Percentiles rank a stretch among this genome's conserved stretches.
These are phyloP conservation scores for Sinapis alba DNA, from an alignment of 441 rosid species.

Conservation along the genomic window DNA sequence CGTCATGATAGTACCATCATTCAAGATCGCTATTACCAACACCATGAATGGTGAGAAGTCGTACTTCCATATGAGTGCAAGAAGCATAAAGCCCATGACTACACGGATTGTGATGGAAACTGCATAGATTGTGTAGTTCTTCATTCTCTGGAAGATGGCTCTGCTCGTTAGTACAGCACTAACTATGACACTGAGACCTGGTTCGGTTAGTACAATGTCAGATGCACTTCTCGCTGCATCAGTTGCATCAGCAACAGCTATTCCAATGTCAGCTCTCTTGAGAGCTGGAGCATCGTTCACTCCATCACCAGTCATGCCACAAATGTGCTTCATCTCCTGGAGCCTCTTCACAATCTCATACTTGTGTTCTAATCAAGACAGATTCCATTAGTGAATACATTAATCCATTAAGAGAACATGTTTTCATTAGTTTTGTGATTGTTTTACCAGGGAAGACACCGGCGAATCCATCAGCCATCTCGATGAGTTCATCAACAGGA, in stretches of 20 bases:
- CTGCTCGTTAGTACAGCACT: constrained; percentile 75
- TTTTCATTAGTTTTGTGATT: background rate
- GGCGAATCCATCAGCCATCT: constrained; percentile 81
- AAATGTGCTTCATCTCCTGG: constrained; percentile 63
- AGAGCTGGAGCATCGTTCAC: constrained; percentile 81
- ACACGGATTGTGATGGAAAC: constrained; percentile 68
- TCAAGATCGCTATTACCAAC: constrained; percentile 61
- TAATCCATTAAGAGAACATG: background rate
- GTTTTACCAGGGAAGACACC: constrained; percentile 77
- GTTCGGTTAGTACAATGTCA: constrained; percentile 73
- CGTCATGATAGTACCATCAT: constrained; percentile 81
- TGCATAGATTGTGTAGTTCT: constrained; percentile 69
- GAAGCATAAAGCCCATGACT: constrained; percentile 66
- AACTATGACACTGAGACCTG: constrained; percentile 71
- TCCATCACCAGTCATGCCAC: constrained; percentile 82
- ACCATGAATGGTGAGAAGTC: constrained; percentile 84
- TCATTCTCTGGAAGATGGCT: constrained; percentile 78
- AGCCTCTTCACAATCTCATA: constrained; percentile 72
- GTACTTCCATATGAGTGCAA: constrained; percentile 70
- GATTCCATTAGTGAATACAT: background rate
- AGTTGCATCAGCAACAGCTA: constrained; percentile 74
- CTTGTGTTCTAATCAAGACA: constrained; percentile 57
- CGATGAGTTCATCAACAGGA: constrained; percentile 67
- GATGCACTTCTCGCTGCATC: constrained; percentile 77
- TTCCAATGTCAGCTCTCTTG: constrained; percentile 73